Evolutionary conservation across 768 basidiomycete species (phyloP), one percentile per base, ranked within the genome.

Genomic region (Austroboletus festivus): DNA sequence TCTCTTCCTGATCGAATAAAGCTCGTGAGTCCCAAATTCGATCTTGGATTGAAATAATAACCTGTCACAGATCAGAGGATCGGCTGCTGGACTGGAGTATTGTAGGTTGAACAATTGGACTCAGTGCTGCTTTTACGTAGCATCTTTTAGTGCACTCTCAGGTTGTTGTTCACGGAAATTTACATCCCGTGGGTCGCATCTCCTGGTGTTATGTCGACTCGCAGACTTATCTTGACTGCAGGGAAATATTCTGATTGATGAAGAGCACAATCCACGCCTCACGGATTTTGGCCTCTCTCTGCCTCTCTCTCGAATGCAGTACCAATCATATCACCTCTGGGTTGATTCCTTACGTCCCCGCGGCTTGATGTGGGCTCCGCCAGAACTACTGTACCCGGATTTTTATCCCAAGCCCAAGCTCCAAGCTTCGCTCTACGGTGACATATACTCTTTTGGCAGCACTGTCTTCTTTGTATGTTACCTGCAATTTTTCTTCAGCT

Each of bases 261-360:
- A 4, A 1, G 19, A 51, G 1, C 3, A 44, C 12, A 44, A 44
- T 10, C 20, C 43, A 0, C 49, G 48, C 21, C 21, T 52, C 10
- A 44, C 51, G 2, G 51, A 51, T 24, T 23, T 52, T 23, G 51
- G 51, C 1, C 37, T 50, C 12, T 34, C 51, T 41, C 51, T 20
- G 30, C 3, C 13, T n/a, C n/a, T n/a, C n/a, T n/a, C n/a, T n/a
- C n/a, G n/a, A 3, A 12, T 31, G 16, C 30, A 44, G 37, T 23
- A 30, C 2, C 3, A 20, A 0, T 24, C 19, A 20, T 5, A 21
- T 2, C 52, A 52, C 16, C 51, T 53, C 28, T 12, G 12, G 5
- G 12, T 12, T 28, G 28, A 12, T 5, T 28, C 28, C 28, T 6
- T 12, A 6, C 43, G 21, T 11, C 18, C 33, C 4, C 50, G 51